Evolutionary conservation across 2,329 filamentous ascomycete genomes (phyloP), one percentile per base, ranked within the genome.

Genomic region (Blumeriella jaapii): DNA sequence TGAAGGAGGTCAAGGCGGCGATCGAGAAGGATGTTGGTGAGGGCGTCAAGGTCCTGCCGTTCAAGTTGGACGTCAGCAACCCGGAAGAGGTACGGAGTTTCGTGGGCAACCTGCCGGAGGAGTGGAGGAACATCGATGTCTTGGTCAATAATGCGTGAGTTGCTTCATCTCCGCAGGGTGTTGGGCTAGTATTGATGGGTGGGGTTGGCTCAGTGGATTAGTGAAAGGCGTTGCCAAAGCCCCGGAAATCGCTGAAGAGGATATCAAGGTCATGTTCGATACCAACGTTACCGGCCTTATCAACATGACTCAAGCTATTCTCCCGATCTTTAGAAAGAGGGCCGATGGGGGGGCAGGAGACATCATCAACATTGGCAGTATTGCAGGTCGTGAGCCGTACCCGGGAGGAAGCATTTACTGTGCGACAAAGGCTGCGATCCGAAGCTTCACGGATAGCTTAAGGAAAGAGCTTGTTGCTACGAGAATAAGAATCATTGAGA

Each of bases 251-350:
- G 69, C 68, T 11, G 69, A 82, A 52, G 77, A 78, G 39, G 89
- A 98, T 61, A 81, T 95, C 51, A 69, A 81, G 51, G 54, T 78
- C 57, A 95, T 96, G 86, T 84, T 95, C 56, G 63, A 72, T 29
- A 96, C 91, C 39, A 98, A 98, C 58, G 87, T 96, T 34, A 91
- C 82, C 2, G 91, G 91, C 17, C 68, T 98, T 20, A 91, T 98
- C 65, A 83, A 89, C 66, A 84, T 96, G 81, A 96, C 91, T 1
- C 91, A 98, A 66, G 83, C 83, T 29, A 68, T 95, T 41, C 62
- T 96, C 12, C 76, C 82, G 34, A 77, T 86, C 56, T 93, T 87
- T 68, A 80, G 85, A 60, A 67, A 72, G 50, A 55, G 65, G 46
- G 42, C 61, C 14, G 69, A 89, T 38, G 79, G 82, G 40, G 87